phyloP scores from a whole-genome alignment of 331 rosid species.

The Erythrophleum ivorense region DNA sequence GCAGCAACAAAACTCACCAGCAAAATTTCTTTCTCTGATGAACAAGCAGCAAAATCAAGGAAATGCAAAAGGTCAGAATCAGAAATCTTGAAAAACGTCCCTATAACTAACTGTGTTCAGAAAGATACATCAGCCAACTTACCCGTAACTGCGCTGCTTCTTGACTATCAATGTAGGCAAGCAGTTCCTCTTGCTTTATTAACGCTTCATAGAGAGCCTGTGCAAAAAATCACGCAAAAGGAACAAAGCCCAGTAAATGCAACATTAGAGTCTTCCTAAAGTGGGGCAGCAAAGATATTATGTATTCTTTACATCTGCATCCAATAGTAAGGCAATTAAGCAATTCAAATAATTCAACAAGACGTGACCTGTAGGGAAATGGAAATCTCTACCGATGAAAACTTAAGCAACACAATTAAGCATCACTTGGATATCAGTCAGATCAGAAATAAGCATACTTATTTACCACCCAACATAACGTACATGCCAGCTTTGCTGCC shows the following conservation, averaged over 20 bases:
- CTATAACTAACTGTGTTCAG: neutral
- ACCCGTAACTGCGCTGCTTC: constrained; percentile 85
- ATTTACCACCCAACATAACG: no score
- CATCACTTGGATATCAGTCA: neutral
- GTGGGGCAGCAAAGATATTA: neutral
- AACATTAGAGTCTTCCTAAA: neutral
- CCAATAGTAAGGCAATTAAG: neutral
- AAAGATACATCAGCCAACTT: constrained; percentile 37
- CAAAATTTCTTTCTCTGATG: constrained; percentile 79
- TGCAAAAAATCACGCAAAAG: neutral
- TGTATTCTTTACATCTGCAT: neutral
- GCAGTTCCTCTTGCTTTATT: constrained; percentile 95
- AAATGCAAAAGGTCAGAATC: constrained; percentile 40
- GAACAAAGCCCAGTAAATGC: neutral
- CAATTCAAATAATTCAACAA: neutral
- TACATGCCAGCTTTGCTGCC: neutral
- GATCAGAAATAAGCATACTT: neutral
- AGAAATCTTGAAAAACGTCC: constrained; percentile 19
- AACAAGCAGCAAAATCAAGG: constrained; percentile 33
- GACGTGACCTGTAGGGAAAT: neutral
- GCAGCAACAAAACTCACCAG: constrained; percentile 92
- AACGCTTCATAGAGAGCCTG: constrained; percentile 93
- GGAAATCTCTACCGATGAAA: neutral
- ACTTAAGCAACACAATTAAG: neutral
- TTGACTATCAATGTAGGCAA: constrained; percentile 85